Base-by-base conservation (phyloP, 78 protist genomes). In the Polysphondylium violaceum region DNA sequence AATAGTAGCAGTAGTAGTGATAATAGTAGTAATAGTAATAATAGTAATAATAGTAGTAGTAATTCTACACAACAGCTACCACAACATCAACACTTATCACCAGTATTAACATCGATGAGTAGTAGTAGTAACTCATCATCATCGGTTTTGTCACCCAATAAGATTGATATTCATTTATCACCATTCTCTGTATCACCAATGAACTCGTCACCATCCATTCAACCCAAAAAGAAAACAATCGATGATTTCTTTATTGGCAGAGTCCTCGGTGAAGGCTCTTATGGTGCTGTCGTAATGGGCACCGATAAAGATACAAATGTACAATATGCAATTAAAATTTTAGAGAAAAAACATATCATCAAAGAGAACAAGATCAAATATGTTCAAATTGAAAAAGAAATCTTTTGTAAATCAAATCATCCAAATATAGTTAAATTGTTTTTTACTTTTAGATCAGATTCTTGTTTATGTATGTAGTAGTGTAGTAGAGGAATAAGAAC, bases 321-420 rank as follows among this genome's bases (percentile, higher is more conserved):
- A n/a, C 85, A 86, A 60, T 93, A 74, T 21, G 97, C 97, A 29
- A 86, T 93, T n/a, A 96, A 96, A 64, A 91, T 96, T 31, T 31
- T 96, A 35, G 85, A 78, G 50, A 93, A 96, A 65, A 68, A 71
- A 53, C 91, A 73, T 31, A 77, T 96, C 47, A 33, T 96, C 41
- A 61, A 75, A 27, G 95, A 87, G 71, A 94, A 91, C 53, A 92
- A 94, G 65, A 74, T 76, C 27, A 87, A 86, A 61, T 87, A 78
- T 47, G 96, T 94, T 25, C 90, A 92, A 74, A 92, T 74, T 9
- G 98, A 96, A 64, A 64, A 85, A 56, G 93, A 77, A 50, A 95
- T 96, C 5, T 67, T 95, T 38, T 74, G 87, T 73, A 56, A 71
- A 69, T 44, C 64, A 43, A 88, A 96, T 58, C 97, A 97, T 43